These are phyloP conservation scores for Pythium apleroticum DNA, from an alignment of 352 stramenopile genomes.

Conservation along the genomic window DNA sequence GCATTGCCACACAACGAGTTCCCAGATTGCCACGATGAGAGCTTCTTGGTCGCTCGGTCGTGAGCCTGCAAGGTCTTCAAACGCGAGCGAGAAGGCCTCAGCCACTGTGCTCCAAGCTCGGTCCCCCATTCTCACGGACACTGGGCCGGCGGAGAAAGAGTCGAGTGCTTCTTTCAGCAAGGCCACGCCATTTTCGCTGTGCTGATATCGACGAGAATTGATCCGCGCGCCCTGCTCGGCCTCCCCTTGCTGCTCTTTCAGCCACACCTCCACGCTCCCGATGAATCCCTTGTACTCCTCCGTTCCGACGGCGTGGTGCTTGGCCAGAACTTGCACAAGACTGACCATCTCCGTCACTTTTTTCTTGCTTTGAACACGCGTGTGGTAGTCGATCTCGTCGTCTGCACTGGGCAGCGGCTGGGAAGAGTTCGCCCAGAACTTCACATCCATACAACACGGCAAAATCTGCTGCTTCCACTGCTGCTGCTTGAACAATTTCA, in stretches of 20 bases:
- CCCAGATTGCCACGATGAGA: slow-evolving; percentile 4
- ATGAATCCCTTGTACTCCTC: slow-evolving; percentile 35
- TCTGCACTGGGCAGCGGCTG: background rate
- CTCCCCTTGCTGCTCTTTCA: slow-evolving; percentile 9
- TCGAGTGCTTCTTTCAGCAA: background rate
- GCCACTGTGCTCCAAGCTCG: background rate
- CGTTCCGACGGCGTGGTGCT: slow-evolving; percentile 22
- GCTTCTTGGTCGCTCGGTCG: background rate
- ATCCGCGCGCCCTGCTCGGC: background rate
- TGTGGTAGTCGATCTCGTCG: background rate
- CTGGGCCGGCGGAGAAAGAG: background rate
- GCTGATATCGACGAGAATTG: background rate
- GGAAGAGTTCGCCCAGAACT: background rate
- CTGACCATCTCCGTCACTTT: slow-evolving; percentile 16
- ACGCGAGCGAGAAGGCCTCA: slow-evolving; percentile 3
- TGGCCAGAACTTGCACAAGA: slow-evolving; percentile 33
- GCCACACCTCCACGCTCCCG: slow-evolving; percentile 24
- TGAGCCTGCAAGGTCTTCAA: slow-evolving; percentile 7
- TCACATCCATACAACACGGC: slow-evolving; percentile 37
- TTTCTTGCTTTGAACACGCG: background rate
- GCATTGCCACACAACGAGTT: background rate
- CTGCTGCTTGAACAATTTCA: slow-evolving; percentile 35
- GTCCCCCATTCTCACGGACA: background rate
- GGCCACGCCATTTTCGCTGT: background rate
- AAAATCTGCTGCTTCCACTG: slow-evolving; percentile 39